Conservation (phyloP, 129 eudicot species). For the Centella asiatica region DNA sequence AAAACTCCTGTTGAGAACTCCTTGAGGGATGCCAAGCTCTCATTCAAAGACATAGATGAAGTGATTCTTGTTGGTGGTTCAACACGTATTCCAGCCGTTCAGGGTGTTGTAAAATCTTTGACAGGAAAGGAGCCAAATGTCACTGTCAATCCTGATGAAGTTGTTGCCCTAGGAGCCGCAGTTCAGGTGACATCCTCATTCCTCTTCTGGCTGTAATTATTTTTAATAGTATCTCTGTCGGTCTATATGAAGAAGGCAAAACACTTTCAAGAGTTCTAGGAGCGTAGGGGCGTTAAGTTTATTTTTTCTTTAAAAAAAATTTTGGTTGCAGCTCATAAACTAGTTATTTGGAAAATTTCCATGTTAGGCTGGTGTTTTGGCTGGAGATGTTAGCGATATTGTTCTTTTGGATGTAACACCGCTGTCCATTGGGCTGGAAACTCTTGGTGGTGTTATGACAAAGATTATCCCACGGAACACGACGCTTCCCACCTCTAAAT, state of each 20-base stretch:
- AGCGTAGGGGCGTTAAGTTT: too few species aligned
- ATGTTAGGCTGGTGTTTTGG: slow-evolving; percentile 86
- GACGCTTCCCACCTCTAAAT: slow-evolving; percentile 86
- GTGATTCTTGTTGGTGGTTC: slow-evolving; percentile 99
- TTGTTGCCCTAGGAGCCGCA: slow-evolving; percentile 99
- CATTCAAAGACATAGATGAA: slow-evolving; percentile 81
- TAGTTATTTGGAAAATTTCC: neutral
- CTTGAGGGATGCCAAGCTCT: slow-evolving; percentile 87
- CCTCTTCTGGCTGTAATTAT: neutral
- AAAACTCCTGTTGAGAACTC: slow-evolving; percentile 86
- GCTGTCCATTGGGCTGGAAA: slow-evolving; percentile 86
- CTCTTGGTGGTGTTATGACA: slow-evolving; percentile 98
- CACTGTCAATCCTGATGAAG: slow-evolving; percentile 97
- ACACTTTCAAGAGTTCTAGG: neutral
- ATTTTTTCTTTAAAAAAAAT: neutral
- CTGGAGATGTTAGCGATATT: slow-evolving; percentile 98
- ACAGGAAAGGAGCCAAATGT: slow-evolving; percentile 96
- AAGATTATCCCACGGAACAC: slow-evolving; percentile 91
- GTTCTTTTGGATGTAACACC: slow-evolving; percentile 94
- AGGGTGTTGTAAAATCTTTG: slow-evolving; percentile 74
- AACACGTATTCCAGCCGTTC: slow-evolving; percentile 97
- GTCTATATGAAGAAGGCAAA: neutral
- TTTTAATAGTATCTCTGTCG: neutral
- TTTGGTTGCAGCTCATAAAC: neutral
- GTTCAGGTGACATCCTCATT: slow-evolving; percentile 50